Evolutionary conservation across 78 protist species (phyloP), one percentile per base, ranked within the genome.

Genomic region (Emiliania huxleyi): DNA sequence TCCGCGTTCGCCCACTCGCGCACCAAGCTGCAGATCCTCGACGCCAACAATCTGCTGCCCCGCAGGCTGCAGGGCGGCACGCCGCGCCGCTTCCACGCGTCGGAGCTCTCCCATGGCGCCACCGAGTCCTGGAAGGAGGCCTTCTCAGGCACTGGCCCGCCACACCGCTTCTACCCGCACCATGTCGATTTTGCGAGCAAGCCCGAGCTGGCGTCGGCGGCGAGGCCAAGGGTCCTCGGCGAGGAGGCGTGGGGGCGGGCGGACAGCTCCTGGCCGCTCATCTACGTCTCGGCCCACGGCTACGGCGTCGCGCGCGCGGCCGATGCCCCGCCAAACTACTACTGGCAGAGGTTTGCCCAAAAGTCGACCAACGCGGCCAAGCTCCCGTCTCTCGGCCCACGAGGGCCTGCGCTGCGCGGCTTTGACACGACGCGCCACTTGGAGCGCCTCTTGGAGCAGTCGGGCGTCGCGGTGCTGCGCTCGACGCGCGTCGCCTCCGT

Each of bases 131-230:
- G 84, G 84, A 43, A 38, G 8, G 84, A 38, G 35, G 84, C 84
- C 46, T 75, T 75, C 12, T 43, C 25, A 2, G n/a, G 35, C 33
- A 35, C 1, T 21, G 84, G 84, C 84, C 2, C n/a, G 43, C 84
- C 84, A 4, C 45, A 75, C 45, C 84, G 84, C 43, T 75, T 75
- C 45, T 75, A 75, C 45, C 45, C 84, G 23, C 84, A 75, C 84
- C 1, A 1, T 26, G 15, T 38, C 84, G 84, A 75, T 21, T 75
- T 75, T 22, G n/a, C 12, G 29, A 12, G 46, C n/a, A 69, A 23
- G 40, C 18, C 35, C 79, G 43, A 2, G 43, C 40, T n/a, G 79
- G 40, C 40, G 26, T 8, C 35, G 40, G 18, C 35, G 21, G 40
- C 79, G 62, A 52, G 62, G 15, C 62, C 8, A 15, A 8, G 15